phyloP scores from a whole-genome alignment of 2,329 filamentous ascomycete genomes.

The Ascochyta rabiei region DNA sequence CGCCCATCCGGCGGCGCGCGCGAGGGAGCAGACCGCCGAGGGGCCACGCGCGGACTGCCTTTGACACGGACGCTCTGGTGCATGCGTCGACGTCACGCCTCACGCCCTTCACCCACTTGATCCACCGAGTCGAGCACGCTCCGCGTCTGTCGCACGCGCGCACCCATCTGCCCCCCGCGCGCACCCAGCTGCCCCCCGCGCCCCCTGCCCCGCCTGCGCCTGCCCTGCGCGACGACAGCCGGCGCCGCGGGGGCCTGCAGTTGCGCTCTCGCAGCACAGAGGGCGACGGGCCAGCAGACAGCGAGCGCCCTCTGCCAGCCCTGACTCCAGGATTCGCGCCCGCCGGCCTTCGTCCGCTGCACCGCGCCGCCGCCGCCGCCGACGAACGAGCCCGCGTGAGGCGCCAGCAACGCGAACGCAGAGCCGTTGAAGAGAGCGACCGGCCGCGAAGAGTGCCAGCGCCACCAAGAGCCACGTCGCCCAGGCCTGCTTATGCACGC shows the following conservation, averaged over 20 bases:
- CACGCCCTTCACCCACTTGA: neutral
- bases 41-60: conserved; percentile 20
- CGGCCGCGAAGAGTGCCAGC: neutral
- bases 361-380: too few relatives aligned
- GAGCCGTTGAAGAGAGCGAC: neutral
- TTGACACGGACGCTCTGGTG: conserved; percentile 26
- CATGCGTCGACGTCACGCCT: conserved; percentile 17
- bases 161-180: conserved; percentile 35
- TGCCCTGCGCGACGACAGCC: conserved; percentile 25
- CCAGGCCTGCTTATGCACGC: neutral
- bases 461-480: neutral
- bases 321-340: conserved; percentile 46
- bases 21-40: conserved; percentile 32
- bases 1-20: conserved; percentile 62
- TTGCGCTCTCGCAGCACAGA: neutral
- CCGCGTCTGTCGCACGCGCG: conserved; percentile 27
- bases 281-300: neutral
- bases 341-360: conserved; percentile 25
- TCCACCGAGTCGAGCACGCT: conserved; percentile 15
- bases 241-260: conserved; percentile 3
- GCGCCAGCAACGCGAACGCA: too few relatives aligned
- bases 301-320: conserved; percentile 29
- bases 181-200: conserved; percentile 33
- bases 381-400: too few relatives aligned
- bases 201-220: conserved; percentile 37